Conservation (phyloP, 805 yeast species). For the Spathaspora arborariae region DNA sequence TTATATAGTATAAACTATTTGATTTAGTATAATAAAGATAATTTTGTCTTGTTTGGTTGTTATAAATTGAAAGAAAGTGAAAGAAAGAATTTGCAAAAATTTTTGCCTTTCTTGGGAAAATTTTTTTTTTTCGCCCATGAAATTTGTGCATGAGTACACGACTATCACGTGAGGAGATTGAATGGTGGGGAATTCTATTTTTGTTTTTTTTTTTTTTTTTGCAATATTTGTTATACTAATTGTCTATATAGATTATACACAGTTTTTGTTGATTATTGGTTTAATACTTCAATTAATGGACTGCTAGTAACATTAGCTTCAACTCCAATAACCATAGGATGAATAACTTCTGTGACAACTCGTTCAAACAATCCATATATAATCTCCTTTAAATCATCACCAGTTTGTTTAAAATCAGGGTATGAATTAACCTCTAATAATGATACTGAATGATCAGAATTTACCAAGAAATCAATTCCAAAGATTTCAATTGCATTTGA, state of each 20-base stretch:
- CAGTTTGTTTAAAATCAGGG: constrained; percentile 97
- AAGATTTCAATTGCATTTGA: constrained; percentile 79
- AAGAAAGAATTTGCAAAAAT: neutral
- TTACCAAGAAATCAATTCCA: constrained; percentile 86
- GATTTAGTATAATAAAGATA: neutral
- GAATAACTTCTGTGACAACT: constrained; percentile 46
- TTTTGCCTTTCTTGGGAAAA: constrained; percentile 1
- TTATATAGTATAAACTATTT: neutral
- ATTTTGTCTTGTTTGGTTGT: neutral
- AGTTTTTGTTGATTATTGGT: constrained; percentile 7
- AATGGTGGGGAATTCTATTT: no score
- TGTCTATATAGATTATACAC: no score
- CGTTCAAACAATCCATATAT: constrained; percentile 65
- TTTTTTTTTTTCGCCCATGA: neutral
- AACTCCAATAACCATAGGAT: constrained; percentile 40
- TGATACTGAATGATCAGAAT: constrained; percentile 48
- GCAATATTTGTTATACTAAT: neutral
- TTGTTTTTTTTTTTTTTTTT: no score
- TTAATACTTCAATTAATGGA: constrained; percentile 38
- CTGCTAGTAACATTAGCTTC: constrained; percentile 2
- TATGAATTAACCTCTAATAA: constrained; percentile 86
- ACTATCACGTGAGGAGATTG: neutral
- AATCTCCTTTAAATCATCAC: constrained; percentile 61
- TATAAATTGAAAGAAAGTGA: neutral
- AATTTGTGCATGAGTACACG: neutral